Base-by-base conservation (phyloP, 345 rosid species). In the Limnanthes douglasii region DNA sequence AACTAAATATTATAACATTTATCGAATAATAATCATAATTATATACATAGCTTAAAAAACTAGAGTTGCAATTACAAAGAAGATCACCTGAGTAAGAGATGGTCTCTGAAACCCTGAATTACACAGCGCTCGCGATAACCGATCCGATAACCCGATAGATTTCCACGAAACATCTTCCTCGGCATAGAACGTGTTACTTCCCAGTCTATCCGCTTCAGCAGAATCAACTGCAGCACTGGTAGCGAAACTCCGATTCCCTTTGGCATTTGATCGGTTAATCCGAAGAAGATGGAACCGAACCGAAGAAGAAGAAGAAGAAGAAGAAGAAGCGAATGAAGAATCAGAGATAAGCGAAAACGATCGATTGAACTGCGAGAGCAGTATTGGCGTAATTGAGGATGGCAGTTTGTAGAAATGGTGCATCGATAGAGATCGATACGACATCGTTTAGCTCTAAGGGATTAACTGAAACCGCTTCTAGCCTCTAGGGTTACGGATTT, bases 1-100 rank as follows among this genome's bases (percentile, higher is more conserved):
- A n/a, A n/a, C n/a, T n/a, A n/a, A n/a, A n/a, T n/a, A n/a, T n/a
- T n/a, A n/a, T n/a, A n/a, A n/a, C n/a, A n/a, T n/a, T n/a, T n/a
- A n/a, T n/a, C n/a, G n/a, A n/a, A n/a, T n/a, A n/a, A n/a, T n/a
- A n/a, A n/a, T n/a, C n/a, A n/a, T n/a, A n/a, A n/a, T n/a, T n/a
- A n/a, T n/a, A n/a, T n/a, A n/a, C n/a, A n/a, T n/a, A n/a, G n/a
- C n/a, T n/a, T n/a, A n/a, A n/a, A n/a, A n/a, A n/a, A n/a, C n/a
- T n/a, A n/a, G n/a, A n/a, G n/a, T n/a, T n/a, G n/a, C n/a, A n/a
- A n/a, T n/a, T 11, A 27, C 7, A 25, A 11, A 31, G 4, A 33
- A 27, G 33, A 24, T 14, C 16, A 73, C 97, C 80, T 90, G 98
- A 43, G 83, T 64, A 15, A 77, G 66, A 52, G 98, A 90, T n/a